Conservation (phyloP, 1,284 basidiomycete genomes). For the Boletus mariae region DNA sequence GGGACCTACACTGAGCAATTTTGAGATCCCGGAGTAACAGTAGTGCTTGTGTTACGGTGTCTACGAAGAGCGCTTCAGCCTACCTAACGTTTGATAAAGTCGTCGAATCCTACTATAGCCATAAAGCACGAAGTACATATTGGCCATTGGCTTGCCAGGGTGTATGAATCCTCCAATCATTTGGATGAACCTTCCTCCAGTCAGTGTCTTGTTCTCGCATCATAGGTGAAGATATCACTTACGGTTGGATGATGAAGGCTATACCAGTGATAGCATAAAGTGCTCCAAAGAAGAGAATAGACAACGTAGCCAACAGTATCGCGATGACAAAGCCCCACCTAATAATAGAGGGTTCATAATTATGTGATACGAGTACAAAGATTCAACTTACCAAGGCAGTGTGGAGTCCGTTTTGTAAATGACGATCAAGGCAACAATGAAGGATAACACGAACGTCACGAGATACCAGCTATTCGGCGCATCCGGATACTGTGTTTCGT, state of each 20-base stretch:
- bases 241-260: conserved; percentile 29
- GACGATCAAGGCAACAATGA: conserved; percentile 41
- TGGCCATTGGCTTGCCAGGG: conserved; percentile 56
- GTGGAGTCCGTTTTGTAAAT: conserved; percentile 50
- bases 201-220: conserved; percentile 11
- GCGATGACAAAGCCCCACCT: conserved; percentile 38
- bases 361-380: not conserved
- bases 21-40: conserved; percentile 54
- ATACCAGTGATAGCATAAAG: conserved; percentile 56
- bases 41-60: conserved; percentile 42
- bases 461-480: conserved; percentile 49
- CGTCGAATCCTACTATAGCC: conserved; percentile 38
- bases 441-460: conserved; percentile 35
- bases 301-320: conserved; percentile 39
- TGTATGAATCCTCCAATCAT: conserved; percentile 61
- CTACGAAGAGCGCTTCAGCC: conserved; percentile 23
- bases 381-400: conserved; percentile 45
- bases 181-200: conserved; percentile 41
- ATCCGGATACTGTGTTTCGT: conserved; percentile 39
- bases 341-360: not conserved
- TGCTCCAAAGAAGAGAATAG: conserved; percentile 47
- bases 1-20: conserved; percentile 49
- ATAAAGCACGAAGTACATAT: conserved; percentile 56
- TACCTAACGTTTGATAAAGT: not conserved
- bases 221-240: conserved; percentile 39